Evolutionary conservation across 371 early-diverging fungal genomes (phyloP).

Genomic region (Rhizopus stolonifer): DNA sequence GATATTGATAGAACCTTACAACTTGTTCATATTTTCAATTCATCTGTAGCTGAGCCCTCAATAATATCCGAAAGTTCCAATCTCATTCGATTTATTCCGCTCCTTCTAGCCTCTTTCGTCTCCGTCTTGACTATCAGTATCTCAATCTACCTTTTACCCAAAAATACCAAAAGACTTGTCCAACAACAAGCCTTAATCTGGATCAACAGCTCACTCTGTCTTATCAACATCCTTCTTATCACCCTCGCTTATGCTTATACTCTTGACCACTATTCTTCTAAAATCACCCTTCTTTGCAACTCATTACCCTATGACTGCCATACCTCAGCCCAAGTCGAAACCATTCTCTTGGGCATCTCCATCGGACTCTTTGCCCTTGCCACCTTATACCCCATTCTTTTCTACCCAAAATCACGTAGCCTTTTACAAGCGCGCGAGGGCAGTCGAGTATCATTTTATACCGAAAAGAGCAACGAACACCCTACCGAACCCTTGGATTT

Average conservation of each 20-base stretch:
- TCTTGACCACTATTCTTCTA: slow-evolving; percentile 5
- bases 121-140: slow-evolving; percentile 6
- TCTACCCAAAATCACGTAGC: too few species aligned
- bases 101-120: slow-evolving; percentile 12
- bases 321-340: slow-evolving; percentile 12
- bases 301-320: background rate
- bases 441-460: too few species aligned
- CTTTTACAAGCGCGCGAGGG: too few species aligned
- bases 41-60: background rate
- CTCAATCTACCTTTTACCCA: slow-evolving; percentile 8
- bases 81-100: slow-evolving; percentile 11
- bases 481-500: too few species aligned
- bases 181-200: slow-evolving; percentile 12
- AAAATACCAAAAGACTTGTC: slow-evolving; percentile 8
- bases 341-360: slow-evolving; percentile 10
- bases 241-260: slow-evolving; percentile 11
- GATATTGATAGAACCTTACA: background rate
- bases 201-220: slow-evolving; percentile 1
- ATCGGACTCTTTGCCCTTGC: slow-evolving; percentile 14
- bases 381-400: slow-evolving; percentile 4
- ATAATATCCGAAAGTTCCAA: background rate
- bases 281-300: background rate
- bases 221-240: slow-evolving; percentile 4
- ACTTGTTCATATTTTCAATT: background rate
- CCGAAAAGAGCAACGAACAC: too few species aligned